Evolutionary conservation across 805 yeast species (phyloP).

Genomic region (Wickerhamiella musiphila): DNA sequence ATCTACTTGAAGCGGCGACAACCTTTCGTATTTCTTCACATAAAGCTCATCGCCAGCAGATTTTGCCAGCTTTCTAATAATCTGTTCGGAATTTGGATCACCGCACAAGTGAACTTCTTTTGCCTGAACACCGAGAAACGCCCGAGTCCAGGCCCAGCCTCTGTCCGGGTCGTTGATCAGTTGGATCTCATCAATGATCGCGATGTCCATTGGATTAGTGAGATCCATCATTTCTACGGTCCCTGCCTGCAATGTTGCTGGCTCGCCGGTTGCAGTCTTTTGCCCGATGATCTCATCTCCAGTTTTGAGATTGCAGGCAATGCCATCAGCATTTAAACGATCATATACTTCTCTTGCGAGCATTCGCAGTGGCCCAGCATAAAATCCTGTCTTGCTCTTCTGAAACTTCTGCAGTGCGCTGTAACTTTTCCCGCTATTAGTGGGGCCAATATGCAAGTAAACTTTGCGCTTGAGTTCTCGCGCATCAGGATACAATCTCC

Average conservation of each 20-base stretch:
- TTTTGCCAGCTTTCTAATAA: slow-evolving; percentile 39
- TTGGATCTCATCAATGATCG: slow-evolving; percentile 90
- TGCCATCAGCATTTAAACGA: slow-evolving; percentile 46
- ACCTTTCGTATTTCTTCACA: slow-evolving; percentile 53
- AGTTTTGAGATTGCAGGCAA: slow-evolving; percentile 69
- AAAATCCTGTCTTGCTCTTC: slow-evolving; percentile 56
- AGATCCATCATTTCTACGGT: slow-evolving; percentile 89
- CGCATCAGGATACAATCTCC: slow-evolving; percentile 74
- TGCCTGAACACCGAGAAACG: slow-evolving; percentile 71
- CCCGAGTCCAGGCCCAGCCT: slow-evolving; percentile 93
- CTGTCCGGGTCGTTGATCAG: slow-evolving; percentile 68
- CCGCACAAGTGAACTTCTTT: slow-evolving; percentile 87
- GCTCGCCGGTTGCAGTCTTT: slow-evolving; percentile 30
- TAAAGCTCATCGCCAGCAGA: slow-evolving; percentile 68
- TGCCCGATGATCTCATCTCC: slow-evolving; percentile 85
- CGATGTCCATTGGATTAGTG: slow-evolving; percentile 54
- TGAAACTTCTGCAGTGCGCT: slow-evolving; percentile 57
- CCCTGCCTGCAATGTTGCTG: slow-evolving; percentile 66
- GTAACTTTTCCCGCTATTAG: slow-evolving; percentile 90
- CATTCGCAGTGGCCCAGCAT: slow-evolving; percentile 85
- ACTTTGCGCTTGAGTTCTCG: slow-evolving; percentile 61
- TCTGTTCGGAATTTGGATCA: slow-evolving; percentile 64
- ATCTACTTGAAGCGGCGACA: slow-evolving; percentile 53
- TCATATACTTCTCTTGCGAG: slow-evolving; percentile 86
- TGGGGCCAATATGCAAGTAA: slow-evolving; percentile 93